phyloP scores from a whole-genome alignment of 179 eudicot species.

The Silene coronaria region DNA sequence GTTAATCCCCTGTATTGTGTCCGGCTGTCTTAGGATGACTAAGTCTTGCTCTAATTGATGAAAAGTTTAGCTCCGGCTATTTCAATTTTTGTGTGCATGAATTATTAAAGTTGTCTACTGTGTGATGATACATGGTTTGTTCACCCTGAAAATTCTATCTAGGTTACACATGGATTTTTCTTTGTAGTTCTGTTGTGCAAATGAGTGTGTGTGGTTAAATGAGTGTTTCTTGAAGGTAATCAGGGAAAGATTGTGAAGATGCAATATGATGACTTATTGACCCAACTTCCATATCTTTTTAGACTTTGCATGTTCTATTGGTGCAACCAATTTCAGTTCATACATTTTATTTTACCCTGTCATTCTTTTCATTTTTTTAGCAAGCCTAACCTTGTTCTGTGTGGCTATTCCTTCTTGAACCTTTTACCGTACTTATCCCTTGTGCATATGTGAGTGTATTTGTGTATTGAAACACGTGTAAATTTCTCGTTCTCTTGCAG shows the following conservation, averaged over 20 bases:
- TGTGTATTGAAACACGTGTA: constrained; percentile 6
- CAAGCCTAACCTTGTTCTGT: not conserved
- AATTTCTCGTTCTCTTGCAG: constrained; percentile 30
- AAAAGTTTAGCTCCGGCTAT: no score
- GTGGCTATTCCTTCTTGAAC: not conserved
- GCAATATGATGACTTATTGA: constrained; percentile 2
- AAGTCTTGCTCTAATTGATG: no score
- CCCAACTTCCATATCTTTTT: not conserved
- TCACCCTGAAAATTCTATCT: no score
- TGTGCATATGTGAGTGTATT: not conserved
- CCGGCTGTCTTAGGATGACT: no score
- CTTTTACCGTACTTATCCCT: not conserved
- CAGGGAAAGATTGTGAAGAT: not conserved
- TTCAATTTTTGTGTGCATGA: no score
- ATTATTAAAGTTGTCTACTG: no score
- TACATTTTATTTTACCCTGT: not conserved
- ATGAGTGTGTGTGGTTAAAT: not conserved
- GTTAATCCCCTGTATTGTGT: no score
- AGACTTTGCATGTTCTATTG: not conserved
- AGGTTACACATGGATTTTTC: no score
- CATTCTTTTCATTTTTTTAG: not conserved
- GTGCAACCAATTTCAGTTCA: not conserved
- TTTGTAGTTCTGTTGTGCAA: not conserved
- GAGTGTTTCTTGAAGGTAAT: not conserved
- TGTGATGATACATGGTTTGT: no score